A percentile compares a stretch with the other conserved stretches of the same genome.
phyloP scores from a whole-genome alignment of 306 rosid species.

The Begonia fuchsioides region DNA sequence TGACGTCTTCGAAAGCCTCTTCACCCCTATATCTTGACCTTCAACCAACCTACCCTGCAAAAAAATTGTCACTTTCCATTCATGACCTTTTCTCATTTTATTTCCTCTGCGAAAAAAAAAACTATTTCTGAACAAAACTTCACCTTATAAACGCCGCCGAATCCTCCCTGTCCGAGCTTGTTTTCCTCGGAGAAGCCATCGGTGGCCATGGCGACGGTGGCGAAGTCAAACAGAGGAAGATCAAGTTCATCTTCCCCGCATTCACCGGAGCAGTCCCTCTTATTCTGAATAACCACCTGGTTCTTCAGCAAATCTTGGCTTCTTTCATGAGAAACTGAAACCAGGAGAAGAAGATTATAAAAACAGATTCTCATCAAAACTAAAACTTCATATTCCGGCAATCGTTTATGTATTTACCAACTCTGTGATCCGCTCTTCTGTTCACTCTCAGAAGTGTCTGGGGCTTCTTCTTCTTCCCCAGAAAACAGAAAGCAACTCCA shows the following conservation, averaged over 20 bases:
- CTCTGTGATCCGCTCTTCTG: not conserved
- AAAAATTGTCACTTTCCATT: not conserved
- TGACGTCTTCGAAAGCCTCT: slow-evolving; percentile 14
- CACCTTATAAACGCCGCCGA: slow-evolving; percentile 49
- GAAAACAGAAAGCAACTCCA: not conserved
- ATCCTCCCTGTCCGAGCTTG: slow-evolving; percentile 42
- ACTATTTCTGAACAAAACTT: not conserved
- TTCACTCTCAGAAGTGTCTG: not conserved
- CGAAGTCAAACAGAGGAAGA: slow-evolving; percentile 29
- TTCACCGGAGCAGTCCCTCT: slow-evolving; percentile 7
- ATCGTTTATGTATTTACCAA: too few species aligned
- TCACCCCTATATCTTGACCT: slow-evolving; percentile 14
- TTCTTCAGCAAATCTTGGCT: slow-evolving; percentile 3
- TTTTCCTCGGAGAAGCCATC: slow-evolving; percentile 20
- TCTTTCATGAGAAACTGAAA: slow-evolving; percentile 1
- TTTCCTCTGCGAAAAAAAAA: not conserved
- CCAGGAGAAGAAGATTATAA: not conserved
- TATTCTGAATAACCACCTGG: not conserved
- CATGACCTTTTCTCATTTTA: not conserved
- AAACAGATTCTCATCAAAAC: not conserved
- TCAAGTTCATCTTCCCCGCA: slow-evolving; percentile 18
- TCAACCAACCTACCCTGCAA: slow-evolving; percentile 8
- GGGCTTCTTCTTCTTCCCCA: not conserved
- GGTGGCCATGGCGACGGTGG: slow-evolving; percentile 27
- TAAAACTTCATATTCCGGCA: not conserved